These are phyloP conservation scores for Suhomyces vadensis DNA, from an alignment of 805 yeast species.

Conservation along the genomic window DNA sequence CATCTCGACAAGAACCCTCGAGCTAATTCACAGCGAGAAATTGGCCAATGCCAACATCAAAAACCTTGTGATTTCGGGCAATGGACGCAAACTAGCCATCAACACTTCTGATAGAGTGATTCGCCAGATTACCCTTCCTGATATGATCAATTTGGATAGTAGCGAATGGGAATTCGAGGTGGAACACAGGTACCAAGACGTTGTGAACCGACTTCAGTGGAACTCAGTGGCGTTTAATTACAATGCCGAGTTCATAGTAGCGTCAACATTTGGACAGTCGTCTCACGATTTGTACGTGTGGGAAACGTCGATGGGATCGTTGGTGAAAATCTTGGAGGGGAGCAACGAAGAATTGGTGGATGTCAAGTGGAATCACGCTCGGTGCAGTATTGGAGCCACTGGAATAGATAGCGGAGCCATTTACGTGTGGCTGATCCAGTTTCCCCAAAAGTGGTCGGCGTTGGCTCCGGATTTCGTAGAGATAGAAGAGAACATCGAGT, in stretches of 20 bases:
- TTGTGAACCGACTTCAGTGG: slow-evolving; percentile 88
- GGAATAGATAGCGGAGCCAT: slow-evolving; percentile 85
- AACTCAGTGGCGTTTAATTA: slow-evolving; percentile 74
- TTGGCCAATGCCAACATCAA: slow-evolving; percentile 73
- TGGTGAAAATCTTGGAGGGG: slow-evolving; percentile 86
- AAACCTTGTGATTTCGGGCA: slow-evolving; percentile 57
- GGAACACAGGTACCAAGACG: slow-evolving; percentile 85
- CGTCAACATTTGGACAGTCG: slow-evolving; percentile 79
- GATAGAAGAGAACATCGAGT: slow-evolving; percentile 86
- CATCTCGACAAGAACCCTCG: slow-evolving; percentile 27
- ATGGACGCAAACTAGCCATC: slow-evolving; percentile 63
- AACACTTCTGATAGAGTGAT: slow-evolving; percentile 79
- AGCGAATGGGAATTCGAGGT: slow-evolving; percentile 56
- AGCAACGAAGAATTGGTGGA: slow-evolving; percentile 85
- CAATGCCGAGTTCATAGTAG: slow-evolving; percentile 79
- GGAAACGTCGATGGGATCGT: slow-evolving; percentile 88
- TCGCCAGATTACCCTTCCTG: slow-evolving; percentile 58
- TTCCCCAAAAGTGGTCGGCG: slow-evolving; percentile 95
- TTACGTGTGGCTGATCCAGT: slow-evolving; percentile 76
- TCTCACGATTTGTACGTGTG: slow-evolving; percentile 89
- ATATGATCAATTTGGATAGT: slow-evolving; percentile 31
- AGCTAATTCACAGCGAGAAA: slow-evolving; percentile 50
- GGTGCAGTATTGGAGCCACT: slow-evolving; percentile 75
- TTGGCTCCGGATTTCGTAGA: slow-evolving; percentile 95
- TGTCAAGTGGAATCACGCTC: slow-evolving; percentile 80